A percentile compares a stretch with the other conserved stretches of the same genome.
Evolutionary conservation across 331 rosid species (phyloP).

Genomic region (Phaseolus coccineus): DNA sequence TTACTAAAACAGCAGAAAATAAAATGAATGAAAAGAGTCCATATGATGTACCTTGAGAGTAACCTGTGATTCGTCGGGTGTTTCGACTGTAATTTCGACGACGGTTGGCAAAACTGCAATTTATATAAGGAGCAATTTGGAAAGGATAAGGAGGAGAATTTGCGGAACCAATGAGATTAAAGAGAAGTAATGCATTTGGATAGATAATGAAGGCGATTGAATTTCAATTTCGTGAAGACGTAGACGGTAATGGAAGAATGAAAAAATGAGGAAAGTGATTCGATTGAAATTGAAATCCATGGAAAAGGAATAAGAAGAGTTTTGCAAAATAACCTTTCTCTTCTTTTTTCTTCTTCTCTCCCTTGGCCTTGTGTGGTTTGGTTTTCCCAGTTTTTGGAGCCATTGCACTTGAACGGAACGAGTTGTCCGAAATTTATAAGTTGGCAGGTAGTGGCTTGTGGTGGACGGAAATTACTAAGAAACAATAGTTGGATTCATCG

Average conservation of each 20-base stretch:
- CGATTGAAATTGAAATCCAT: too few species aligned
- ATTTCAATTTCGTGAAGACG: neutral
- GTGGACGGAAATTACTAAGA: slow-evolving; percentile 52
- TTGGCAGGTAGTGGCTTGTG: neutral
- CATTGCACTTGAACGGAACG: slow-evolving; percentile 56
- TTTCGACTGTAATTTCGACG: slow-evolving; percentile 74
- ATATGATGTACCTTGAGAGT: slow-evolving; percentile 74
- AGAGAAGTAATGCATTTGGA: slow-evolving; percentile 21
- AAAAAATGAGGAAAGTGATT: neutral
- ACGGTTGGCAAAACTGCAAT: slow-evolving; percentile 88
- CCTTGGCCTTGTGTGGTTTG: slow-evolving; percentile 84
- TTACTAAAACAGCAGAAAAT: neutral
- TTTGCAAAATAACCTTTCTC: slow-evolving; percentile 69
- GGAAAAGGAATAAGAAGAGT: neutral
- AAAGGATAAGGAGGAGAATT: slow-evolving; percentile 27
- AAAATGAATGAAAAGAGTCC: neutral
- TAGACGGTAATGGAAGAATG: neutral
- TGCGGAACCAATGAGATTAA: slow-evolving; percentile 30
- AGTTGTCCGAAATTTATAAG: neutral
- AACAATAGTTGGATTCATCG: slow-evolving; percentile 45
- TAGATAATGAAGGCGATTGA: neutral
- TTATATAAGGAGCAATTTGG: neutral
- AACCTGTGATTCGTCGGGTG: slow-evolving; percentile 72
- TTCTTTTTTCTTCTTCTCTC: slow-evolving; percentile 93
- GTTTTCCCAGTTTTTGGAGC: slow-evolving; percentile 91